Evolutionary conservation across 495 filamentous ascomycete species (phyloP), one percentile per base, ranked within the genome.

Genomic region (Xylaria palmicola): DNA sequence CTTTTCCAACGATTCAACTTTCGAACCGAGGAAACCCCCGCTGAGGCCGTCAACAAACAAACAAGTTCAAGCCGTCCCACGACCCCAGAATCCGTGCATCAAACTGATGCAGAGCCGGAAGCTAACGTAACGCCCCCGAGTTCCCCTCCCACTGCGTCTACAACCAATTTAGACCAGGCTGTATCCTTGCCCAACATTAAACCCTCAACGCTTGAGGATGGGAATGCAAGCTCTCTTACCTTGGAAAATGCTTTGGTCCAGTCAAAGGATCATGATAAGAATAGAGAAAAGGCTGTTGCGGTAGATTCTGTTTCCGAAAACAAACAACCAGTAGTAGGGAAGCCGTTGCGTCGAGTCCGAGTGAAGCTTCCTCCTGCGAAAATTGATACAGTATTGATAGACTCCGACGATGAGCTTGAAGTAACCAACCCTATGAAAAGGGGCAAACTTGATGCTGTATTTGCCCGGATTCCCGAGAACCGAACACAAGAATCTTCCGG

Each of bases 1-100:
- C 79, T 98, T 20, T 90, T 99, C 69, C 87, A 90, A 37, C 82
- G 84, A 29, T 96, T 97, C 76, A 90, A 91, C 69, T 93, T 88
- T 65, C 83, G 72, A 59, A 69, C 66, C 9, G 68, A 68, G 27
- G 73, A 69, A 7, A 55, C 78, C 60, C 75, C 82, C 32, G 39
- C 62, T 7, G 61, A 67, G 1, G 22, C 57, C 13, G 68, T 56
- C 12, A 59, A 68, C 22, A 71, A 57, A 83, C 81, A 10, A 78
- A 77, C 20, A 74, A 83, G 73, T 62, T 75, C 77, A 13, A 79
- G 75, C 52, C 69, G 70, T 17, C 70, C 73, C 24, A 75, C 66
- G 13, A 72, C 70, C 30, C 77, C 80, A 19, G 62, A 67, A 36
- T 77, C 77, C 0, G 57, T 20, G 19, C 70, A 68, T 29, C 70